Evolutionary conservation across 495 filamentous ascomycete genomes (phyloP).

Genomic region (Penicillium manginii): DNA sequence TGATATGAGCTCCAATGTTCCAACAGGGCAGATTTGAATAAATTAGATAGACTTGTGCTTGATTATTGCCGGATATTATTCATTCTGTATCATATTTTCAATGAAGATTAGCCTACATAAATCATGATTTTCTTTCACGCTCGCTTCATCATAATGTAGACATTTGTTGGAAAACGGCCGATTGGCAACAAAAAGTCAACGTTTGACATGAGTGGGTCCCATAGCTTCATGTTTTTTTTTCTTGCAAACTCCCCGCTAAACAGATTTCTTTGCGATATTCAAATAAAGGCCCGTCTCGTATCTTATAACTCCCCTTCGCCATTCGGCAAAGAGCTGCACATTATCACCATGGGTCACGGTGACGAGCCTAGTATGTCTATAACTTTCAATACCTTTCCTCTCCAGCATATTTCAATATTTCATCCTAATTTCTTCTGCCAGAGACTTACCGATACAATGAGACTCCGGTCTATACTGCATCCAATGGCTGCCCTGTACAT

Average conservation of each 20-base stretch:
- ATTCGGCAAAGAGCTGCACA: background rate
- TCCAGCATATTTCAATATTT: conserved; percentile 7
- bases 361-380: conserved; percentile 36
- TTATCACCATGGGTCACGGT: conserved; percentile 40
- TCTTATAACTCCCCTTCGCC: background rate
- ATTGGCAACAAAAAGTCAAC: no score
- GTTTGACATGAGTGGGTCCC: conserved; percentile 12
- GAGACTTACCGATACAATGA: conserved; percentile 56
- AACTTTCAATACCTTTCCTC: background rate
- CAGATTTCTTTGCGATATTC: background rate
- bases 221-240: conserved; percentile 16
- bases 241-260: background rate
- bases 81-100: no score
- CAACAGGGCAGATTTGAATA: background rate
- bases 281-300: background rate
- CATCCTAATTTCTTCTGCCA: conserved; percentile 3
- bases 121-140: no score
- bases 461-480: conserved; percentile 59
- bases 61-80: no score
- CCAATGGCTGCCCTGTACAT: conserved; percentile 29
- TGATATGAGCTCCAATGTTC: background rate
- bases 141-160: no score
- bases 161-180: no score
- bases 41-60: no score
- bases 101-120: no score